Base-by-base conservation (phyloP, 2,329 filamentous ascomycete species). In the Claviceps cyperi region DNA sequence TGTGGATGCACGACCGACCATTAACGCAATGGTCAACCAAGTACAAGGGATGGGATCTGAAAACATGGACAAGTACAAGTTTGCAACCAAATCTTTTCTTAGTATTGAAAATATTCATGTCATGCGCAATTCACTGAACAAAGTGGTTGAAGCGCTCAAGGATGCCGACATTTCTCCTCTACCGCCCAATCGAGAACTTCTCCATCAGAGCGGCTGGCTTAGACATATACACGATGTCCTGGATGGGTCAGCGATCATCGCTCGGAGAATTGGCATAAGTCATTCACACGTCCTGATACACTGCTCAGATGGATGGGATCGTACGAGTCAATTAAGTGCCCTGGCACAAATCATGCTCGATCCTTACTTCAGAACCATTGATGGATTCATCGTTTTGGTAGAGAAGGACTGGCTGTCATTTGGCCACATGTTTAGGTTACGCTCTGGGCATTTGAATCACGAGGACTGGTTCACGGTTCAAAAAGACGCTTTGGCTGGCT, bases 331-430 rank as follows among this genome's bases (percentile, higher is more conserved):
- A 68, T 76, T 98, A 48, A 94, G 90, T 60, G 89, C 90, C 4
- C 69, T 98, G 51, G 84, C 89, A 50, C 90, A 98, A 67, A 76
- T 98, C 39, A 91, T 95, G 72, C 76, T 98, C 8, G 92, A 98
- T 61, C 92, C 92, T 0, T 96, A 94, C 66, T 98, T 89, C 64
- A 81, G 92, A 48, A 97, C 92, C 0, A 72, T 98, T 47, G 85
- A 96, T 57, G 92, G 92, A 1, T 98, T 97, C 65, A 90, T 97
- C 58, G 82, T 94, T 2, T 71, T 98, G 6, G 77, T 98, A 2
- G 92, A 98, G 66, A 98, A 98, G 64, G 92, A 98, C 62, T 98
- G 92, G 87, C 69, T 98, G 13, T 92, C 91, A 0, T 98, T 96
- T 68, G 92, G 92, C 1, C 91, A 98, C 66, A 96, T 95, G 83